A percentile compares a stretch with the other conserved stretches of the same genome.
Evolutionary conservation across 2,329 filamentous ascomycete species (phyloP).

Genomic region (Sphaerulina musiva): DNA sequence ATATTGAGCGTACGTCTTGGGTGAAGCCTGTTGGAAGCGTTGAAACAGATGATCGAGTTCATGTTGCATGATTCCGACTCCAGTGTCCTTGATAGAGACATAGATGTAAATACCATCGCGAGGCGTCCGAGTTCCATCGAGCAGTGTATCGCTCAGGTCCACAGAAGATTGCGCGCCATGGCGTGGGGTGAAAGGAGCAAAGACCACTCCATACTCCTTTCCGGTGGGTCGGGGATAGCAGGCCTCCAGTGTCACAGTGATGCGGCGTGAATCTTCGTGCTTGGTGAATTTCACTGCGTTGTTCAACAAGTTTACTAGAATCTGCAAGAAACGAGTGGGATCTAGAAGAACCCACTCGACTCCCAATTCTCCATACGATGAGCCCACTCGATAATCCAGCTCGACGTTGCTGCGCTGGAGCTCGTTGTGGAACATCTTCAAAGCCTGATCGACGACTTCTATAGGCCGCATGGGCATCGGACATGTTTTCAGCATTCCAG

Average conservation of each 20-base stretch:
- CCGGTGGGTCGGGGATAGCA: constrained; percentile 1
- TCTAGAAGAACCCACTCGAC: constrained; percentile 20
- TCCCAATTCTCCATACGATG: constrained; percentile 13
- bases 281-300: constrained; percentile 28
- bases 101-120: constrained; percentile 49
- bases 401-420: constrained; percentile 33
- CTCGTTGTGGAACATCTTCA: constrained; percentile 37
- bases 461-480: constrained; percentile 33
- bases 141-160: neutral
- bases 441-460: constrained; percentile 31
- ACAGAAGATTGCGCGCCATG: neutral
- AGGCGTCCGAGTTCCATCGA: too few species aligned
- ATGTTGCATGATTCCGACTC: constrained; percentile 55
- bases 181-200: neutral
- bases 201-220: constrained; percentile 1
- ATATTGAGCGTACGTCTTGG: constrained; percentile 61
- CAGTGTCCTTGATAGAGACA: constrained; percentile 69
- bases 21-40: constrained; percentile 68
- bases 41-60: constrained; percentile 69
- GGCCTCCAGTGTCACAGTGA: constrained; percentile 28
- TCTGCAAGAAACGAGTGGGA: constrained; percentile 20
- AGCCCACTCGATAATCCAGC: constrained; percentile 34
- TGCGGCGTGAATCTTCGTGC: constrained; percentile 26
- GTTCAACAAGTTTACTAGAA: constrained; percentile 26
- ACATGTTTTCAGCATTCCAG: constrained; percentile 32